phyloP scores from a whole-genome alignment of 2,329 filamentous ascomycete species.

The Aspergillus sp. region DNA sequence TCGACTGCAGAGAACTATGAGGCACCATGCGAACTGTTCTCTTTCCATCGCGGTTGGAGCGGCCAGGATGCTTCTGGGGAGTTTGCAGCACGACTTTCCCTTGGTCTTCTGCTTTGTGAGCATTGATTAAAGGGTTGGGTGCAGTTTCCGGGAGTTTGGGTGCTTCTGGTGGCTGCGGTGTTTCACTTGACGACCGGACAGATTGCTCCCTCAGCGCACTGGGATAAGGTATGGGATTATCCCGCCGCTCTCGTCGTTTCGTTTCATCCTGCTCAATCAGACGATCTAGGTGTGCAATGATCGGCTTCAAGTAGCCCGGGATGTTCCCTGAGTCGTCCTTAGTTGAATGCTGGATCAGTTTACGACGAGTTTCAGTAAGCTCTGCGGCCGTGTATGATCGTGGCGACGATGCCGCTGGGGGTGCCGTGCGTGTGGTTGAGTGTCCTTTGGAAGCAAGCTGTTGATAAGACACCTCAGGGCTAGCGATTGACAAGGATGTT shows the following conservation, averaged over 20 bases:
- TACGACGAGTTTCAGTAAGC: slow-evolving; percentile 59
- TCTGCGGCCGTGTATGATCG: slow-evolving; percentile 57
- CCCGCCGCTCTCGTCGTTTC: slow-evolving; percentile 5
- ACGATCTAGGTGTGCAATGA: slow-evolving; percentile 62
- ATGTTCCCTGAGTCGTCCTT: slow-evolving; percentile 46
- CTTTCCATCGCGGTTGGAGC: slow-evolving; percentile 28
- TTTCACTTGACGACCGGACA: slow-evolving; percentile 18
- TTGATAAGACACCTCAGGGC: slow-evolving; percentile 28
- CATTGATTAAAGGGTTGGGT: background rate
- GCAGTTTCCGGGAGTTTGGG: slow-evolving; percentile 49
- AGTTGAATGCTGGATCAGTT: slow-evolving; percentile 55
- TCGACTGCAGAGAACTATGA: slow-evolving; percentile 50
- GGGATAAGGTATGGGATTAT: slow-evolving; percentile 10
- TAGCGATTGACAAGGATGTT: slow-evolving; percentile 44
- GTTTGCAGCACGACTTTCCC: slow-evolving; percentile 10
- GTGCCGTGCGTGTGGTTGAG: slow-evolving; percentile 43
- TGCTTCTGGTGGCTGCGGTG: slow-evolving; percentile 50
- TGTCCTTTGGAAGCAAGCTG: slow-evolving; percentile 20
- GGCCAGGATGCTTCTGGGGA: slow-evolving; percentile 9
- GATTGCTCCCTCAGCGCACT: slow-evolving; percentile 21
- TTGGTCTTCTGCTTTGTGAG: slow-evolving; percentile 10
- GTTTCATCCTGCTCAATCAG: slow-evolving; percentile 51
- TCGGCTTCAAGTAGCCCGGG: slow-evolving; percentile 57
- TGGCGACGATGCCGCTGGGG: slow-evolving; percentile 45
- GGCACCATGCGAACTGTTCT: slow-evolving; percentile 61